Conservation (phyloP, 306 rosid species). For the cucumber (Cucumis sativus) region DNA sequence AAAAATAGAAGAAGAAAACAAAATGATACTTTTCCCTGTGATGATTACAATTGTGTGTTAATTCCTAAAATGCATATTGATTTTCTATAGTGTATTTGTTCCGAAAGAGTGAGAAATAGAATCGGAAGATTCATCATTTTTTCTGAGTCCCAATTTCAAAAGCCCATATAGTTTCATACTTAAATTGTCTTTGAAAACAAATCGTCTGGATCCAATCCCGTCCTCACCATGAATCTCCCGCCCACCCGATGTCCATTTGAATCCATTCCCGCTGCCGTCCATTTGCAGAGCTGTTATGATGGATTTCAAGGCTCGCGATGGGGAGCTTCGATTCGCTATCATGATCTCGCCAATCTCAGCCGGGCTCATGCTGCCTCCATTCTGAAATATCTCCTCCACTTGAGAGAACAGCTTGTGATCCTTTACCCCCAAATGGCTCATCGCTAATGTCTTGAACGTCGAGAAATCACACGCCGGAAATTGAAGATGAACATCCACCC, state of each 20-base stretch:
- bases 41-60: neutral
- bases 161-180: constrained; percentile 74
- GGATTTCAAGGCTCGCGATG: constrained; percentile 76
- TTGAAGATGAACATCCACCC: constrained; percentile 71
- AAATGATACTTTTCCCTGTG: neutral
- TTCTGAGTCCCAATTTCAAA: constrained; percentile 54
- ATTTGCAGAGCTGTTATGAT: constrained; percentile 65
- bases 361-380: constrained; percentile 56
- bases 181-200: constrained; percentile 43
- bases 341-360: constrained; percentile 81
- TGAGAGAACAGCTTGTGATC: constrained; percentile 88
- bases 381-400: constrained; percentile 65
- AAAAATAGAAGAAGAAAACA: too few relatives aligned
- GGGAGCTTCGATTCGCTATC: constrained; percentile 75
- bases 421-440: constrained; percentile 58
- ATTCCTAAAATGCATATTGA: neutral
- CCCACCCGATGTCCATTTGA: constrained; percentile 24
- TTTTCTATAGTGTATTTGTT: too few relatives aligned
- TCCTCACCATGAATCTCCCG: constrained; percentile 12
- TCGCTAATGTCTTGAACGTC: constrained; percentile 61
- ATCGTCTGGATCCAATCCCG: constrained; percentile 16
- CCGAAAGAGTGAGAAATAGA: constrained; percentile 8
- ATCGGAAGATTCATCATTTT: constrained; percentile 29
- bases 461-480: constrained; percentile 76
- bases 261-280: constrained; percentile 24